Base-by-base conservation (phyloP, 225 moss, liverwort and hornwort species). In the Bryum argenteum region DNA sequence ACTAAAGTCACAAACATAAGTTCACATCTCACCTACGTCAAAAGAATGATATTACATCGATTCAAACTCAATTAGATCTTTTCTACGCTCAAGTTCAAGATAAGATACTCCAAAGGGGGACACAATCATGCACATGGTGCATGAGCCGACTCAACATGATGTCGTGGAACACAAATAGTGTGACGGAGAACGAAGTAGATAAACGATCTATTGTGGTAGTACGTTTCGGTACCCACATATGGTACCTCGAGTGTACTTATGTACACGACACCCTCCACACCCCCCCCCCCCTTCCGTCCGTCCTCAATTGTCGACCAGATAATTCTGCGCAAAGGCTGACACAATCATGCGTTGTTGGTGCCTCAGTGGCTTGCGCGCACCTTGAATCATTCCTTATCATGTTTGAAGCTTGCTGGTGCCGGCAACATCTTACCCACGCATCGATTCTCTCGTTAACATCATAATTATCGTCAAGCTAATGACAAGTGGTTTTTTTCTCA, bases 211-310 rank as follows among this genome's bases (percentile, higher is more conserved):
- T 13, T 21, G 19, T 7, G 43, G 10, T 21, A n/a, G 62, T 28
- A 42, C 28, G 48, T 15, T 66, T 61, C 14, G 61, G 76, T 79
- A 79, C 79, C 1, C 53, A 0, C 23, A 16, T 17, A 65, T 44
- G 13, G 80, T 80, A 80, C 80, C 67, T 23, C 15, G 8, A 33
- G 6, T 33, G 71, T 80, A 41, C 71, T 28, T 11, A 22, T 37
- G 61, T 47, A 14, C 60, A 20, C 10, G 24, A 39, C 8, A 55
- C 55, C 56, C 37, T 54, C n/a, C 72, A 78, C 60, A 10, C 33
- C 16, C 66, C 66, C 21, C 26, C 33, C 33, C 33, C 33, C 3
- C 3, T n/a, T n/a, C n/a, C n/a, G n/a, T n/a, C n/a, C n/a, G n/a
- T n/a, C n/a, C n/a, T 3, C 33, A 33, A 33, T 33, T 33, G 33